phyloP scores from a whole-genome alignment of 176 grass and related monocot species.

The Oryza punctata region DNA sequence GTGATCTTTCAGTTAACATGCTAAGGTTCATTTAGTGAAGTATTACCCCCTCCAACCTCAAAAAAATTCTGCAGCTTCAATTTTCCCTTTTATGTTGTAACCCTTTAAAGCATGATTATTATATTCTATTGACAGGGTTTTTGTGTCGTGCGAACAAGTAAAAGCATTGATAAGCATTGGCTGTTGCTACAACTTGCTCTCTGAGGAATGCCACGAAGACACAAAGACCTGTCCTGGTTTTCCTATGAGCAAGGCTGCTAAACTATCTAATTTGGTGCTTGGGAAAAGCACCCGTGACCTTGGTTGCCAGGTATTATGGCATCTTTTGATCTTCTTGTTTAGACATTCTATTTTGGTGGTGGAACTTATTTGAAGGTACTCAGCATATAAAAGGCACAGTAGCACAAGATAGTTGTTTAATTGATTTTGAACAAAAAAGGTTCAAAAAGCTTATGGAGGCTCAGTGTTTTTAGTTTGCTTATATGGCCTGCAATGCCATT shows the following conservation, averaged over 20 bases:
- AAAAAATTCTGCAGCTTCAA: conserved; percentile 12
- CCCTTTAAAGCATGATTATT: conserved; percentile 41
- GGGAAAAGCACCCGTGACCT: conserved; percentile 87
- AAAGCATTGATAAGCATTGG: conserved; percentile 76
- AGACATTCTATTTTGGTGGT: background rate
- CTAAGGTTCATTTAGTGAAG: conserved; percentile 57
- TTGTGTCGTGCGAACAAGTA: conserved; percentile 69
- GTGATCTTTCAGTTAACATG: conserved; percentile 98
- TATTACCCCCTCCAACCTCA: conserved; percentile 7
- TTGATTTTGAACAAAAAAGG: conserved; percentile 18
- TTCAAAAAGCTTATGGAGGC: background rate
- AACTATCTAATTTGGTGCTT: conserved; percentile 45
- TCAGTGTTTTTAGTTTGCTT: background rate
- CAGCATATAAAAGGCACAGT: background rate
- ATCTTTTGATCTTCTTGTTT: conserved; percentile 4
- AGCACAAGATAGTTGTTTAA: background rate
- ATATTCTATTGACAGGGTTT: conserved; percentile 60
- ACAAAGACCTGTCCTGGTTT: conserved; percentile 54
- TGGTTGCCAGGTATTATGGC: conserved; percentile 76
- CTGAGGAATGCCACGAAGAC: conserved; percentile 50
- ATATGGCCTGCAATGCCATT: background rate
- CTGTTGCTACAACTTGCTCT: conserved; percentile 94
- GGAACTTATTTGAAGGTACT: conserved; percentile 16
- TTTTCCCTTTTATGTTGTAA: background rate
- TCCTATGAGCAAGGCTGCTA: conserved; percentile 79